Evolutionary conservation across 1,284 basidiomycete species (phyloP), one percentile per base, ranked within the genome.

Genomic region (Coniferiporia sulphurascens): DNA sequence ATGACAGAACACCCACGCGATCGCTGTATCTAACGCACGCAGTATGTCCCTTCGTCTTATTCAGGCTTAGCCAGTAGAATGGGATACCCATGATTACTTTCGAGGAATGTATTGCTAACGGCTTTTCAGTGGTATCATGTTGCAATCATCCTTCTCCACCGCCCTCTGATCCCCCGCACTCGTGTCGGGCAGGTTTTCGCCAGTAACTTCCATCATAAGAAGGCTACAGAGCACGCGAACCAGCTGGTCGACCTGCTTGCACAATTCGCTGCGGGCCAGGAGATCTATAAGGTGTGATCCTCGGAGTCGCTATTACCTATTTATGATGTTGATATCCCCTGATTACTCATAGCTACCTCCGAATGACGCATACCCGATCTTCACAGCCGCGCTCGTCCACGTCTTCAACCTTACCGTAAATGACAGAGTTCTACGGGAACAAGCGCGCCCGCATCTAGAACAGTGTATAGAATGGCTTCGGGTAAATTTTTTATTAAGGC

Each of bases 381-480:
- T 62, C 48, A 59, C 61, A 36, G 57, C 61, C 19, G 61, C 58
- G 13, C 46, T 50, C 1, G 45, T 62, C 13, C 61, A 62, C 34
- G 58, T 59, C 19, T 62, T 62, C 49, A 62, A 62, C 43, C 45
- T 62, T 7, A 56, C 55, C 5, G 34, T 56, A 32, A 59, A 52
- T 38, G 58, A 62, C 27, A 56, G 52, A 21, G 19, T 13, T n/a
- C 27, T 62, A 12, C 52, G 61, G 21, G 57, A 62, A 17, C 41
- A 44, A 6, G 52, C 61, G 22, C 57, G 57, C 32, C 61, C 57
- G 8, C 46, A 53, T 4, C 48, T 62, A 21, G 57, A 62, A 27
- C 45, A 62, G 43, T 62, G 61, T 32, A 46, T 62, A 46, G 57
- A 62, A 55, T 62, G 61, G 61, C 41, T 62, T 21, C 52, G 58